These are phyloP conservation scores for Penicillium herquei DNA, from an alignment of 495 filamentous ascomycete genomes.

Conservation along the genomic window DNA sequence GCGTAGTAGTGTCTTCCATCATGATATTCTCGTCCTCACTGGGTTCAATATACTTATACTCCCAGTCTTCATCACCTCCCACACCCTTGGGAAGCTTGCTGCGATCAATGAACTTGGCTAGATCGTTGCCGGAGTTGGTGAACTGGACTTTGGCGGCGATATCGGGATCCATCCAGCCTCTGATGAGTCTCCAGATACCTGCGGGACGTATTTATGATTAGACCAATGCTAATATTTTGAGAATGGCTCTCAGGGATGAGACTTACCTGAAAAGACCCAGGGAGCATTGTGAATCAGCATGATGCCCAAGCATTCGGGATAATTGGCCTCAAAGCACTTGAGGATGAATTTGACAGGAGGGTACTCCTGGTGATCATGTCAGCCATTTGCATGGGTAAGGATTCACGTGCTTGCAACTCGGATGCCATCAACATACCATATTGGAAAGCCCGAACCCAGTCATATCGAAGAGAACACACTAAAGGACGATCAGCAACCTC, in stretches of 20 bases:
- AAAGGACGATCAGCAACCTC: conserved; percentile 11
- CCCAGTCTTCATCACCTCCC: conserved; percentile 79
- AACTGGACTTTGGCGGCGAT: conserved; percentile 94
- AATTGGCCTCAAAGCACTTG: conserved; percentile 96
- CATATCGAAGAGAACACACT: conserved; percentile 91
- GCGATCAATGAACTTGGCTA: conserved; percentile 69
- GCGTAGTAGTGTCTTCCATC: conserved; percentile 63
- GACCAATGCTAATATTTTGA: neutral
- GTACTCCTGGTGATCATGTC: conserved; percentile 64
- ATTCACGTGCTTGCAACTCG: neutral
- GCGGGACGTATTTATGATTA: neutral
- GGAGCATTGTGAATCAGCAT: conserved; percentile 92
- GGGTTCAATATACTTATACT: conserved; percentile 79
- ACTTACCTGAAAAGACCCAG: conserved; percentile 83
- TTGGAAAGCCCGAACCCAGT: conserved; percentile 87
- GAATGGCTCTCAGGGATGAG: neutral
- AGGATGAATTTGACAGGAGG: conserved; percentile 95
- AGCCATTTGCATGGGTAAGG: neutral
- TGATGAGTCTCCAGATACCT: conserved; percentile 84
- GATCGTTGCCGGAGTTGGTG: conserved; percentile 71
- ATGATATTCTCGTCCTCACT: conserved; percentile 63
- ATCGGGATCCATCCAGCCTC: conserved; percentile 93
- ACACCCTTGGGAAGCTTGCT: conserved; percentile 71
- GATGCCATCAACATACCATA: conserved; percentile 57
- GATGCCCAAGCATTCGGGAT: conserved; percentile 82